A percentile compares a stretch with the other conserved stretches of the same genome.
Evolutionary conservation across 2,329 filamentous ascomycete genomes (phyloP).

Genomic region (Mycogone perniciosa): DNA sequence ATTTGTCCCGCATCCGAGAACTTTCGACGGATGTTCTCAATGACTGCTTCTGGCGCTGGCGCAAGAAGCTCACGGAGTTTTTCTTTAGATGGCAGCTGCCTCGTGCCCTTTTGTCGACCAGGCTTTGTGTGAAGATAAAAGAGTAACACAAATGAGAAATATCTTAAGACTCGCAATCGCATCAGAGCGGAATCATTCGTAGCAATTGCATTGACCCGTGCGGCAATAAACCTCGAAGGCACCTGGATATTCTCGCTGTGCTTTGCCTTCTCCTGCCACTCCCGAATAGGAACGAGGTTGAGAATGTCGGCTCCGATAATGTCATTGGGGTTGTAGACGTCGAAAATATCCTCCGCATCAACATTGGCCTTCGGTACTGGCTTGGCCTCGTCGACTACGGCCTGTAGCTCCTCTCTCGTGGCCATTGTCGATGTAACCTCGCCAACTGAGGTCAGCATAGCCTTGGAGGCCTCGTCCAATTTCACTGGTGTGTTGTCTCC

Average conservation of each 20-base stretch:
- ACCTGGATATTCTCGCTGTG: constrained; percentile 51
- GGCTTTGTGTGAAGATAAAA: constrained; percentile 44
- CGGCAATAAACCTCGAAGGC: constrained; percentile 58
- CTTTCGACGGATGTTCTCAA: constrained; percentile 61
- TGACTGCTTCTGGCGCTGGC: constrained; percentile 53
- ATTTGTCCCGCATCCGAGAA: constrained; percentile 61
- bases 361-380: constrained; percentile 67
- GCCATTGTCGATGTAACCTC: constrained; percentile 59
- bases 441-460: constrained; percentile 58
- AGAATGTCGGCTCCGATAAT: constrained; percentile 64
- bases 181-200: constrained; percentile 46
- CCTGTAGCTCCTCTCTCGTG: constrained; percentile 58
- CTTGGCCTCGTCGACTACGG: constrained; percentile 59
- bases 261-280: constrained; percentile 66
- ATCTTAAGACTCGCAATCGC: constrained; percentile 54
- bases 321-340: constrained; percentile 63
- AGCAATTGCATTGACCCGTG: constrained; percentile 49
- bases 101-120: constrained; percentile 41
- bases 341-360: constrained; percentile 58
- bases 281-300: constrained; percentile 60
- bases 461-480: constrained; percentile 49
- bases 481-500: constrained; percentile 37
- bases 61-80: constrained; percentile 53
- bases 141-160: constrained; percentile 51
- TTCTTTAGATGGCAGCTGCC: constrained; percentile 52